phyloP scores from a whole-genome alignment of 192 early-diverging fungal genomes.

The Backusella liffmaniae region DNA sequence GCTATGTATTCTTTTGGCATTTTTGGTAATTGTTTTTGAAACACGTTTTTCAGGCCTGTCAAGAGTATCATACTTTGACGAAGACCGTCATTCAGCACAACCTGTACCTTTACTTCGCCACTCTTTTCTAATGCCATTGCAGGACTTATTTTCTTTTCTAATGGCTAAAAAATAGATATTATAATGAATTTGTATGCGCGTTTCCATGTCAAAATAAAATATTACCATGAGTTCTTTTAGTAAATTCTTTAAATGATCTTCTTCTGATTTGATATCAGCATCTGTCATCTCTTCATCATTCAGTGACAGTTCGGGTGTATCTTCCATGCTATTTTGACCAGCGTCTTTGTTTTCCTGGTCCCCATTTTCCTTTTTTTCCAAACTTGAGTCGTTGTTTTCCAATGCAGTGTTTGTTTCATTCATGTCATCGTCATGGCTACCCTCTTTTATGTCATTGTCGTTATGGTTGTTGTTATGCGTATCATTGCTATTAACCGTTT shows the following conservation, averaged over 20 bases:
- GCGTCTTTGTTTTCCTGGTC: not conserved
- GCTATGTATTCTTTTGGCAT: constrained; percentile 99
- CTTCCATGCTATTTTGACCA: constrained; percentile 12
- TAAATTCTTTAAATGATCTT: not conserved
- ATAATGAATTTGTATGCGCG: not conserved
- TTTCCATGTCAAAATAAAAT: not conserved
- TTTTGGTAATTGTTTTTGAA: constrained; percentile 95
- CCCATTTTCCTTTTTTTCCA: not conserved
- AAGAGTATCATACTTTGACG: constrained; percentile 84
- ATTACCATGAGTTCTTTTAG: constrained; percentile 19
- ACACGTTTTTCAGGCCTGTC: constrained; percentile 93
- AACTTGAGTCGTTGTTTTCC: not conserved
- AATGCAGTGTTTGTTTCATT: not conserved
- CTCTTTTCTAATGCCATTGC: constrained; percentile 61
- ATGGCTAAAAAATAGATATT: constrained; percentile 8
- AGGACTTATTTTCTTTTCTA: constrained; percentile 51
- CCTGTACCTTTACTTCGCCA: constrained; percentile 64
- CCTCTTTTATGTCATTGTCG: not conserved
- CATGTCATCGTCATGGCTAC: not conserved
- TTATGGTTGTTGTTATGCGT: not conserved
- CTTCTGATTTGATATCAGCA: not conserved
- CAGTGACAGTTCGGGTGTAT: not conserved
- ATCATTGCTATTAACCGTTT: not conserved
- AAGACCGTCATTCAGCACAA: constrained; percentile 79
- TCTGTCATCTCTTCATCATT: constrained; percentile 6